Evolutionary conservation across 495 filamentous ascomycete species (phyloP).

Genomic region (Aspergillus mulundensis): DNA sequence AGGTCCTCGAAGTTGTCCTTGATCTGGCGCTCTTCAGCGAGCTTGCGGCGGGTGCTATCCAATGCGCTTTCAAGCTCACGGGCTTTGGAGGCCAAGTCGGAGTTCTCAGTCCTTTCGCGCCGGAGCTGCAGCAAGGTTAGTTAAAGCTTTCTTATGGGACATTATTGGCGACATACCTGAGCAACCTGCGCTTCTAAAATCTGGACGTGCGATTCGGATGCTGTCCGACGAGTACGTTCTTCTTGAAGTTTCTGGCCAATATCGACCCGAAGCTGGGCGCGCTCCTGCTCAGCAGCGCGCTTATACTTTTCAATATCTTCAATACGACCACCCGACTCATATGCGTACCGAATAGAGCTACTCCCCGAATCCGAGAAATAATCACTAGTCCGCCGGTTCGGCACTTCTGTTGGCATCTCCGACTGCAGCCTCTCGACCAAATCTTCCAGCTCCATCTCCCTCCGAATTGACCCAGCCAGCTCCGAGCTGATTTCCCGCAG

Average conservation of each 20-base stretch:
- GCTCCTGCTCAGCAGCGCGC: slow-evolving; percentile 84
- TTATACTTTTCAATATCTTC: slow-evolving; percentile 84
- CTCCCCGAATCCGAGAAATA: slow-evolving; percentile 96
- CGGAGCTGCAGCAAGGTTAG: slow-evolving; percentile 34
- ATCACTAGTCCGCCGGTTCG: slow-evolving; percentile 81
- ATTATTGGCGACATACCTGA: slow-evolving; percentile 32
- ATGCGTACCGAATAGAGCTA: slow-evolving; percentile 71
- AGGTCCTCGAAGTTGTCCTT: slow-evolving; percentile 95
- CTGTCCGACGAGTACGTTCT: slow-evolving; percentile 68
- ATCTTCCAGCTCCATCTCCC: slow-evolving; percentile 97
- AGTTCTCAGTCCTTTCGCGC: slow-evolving; percentile 40
- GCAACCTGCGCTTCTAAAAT: slow-evolving; percentile 73
- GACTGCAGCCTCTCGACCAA: slow-evolving; percentile 80
- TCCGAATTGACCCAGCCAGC: slow-evolving; percentile 82
- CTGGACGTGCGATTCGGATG: slow-evolving; percentile 76
- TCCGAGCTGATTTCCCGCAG: slow-evolving; percentile 88
- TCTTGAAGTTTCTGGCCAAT: slow-evolving; percentile 79
- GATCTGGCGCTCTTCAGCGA: slow-evolving; percentile 78
- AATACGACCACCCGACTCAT: slow-evolving; percentile 59
- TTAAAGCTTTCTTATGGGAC: neutral
- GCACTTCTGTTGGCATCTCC: slow-evolving; percentile 51
- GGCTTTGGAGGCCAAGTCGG: slow-evolving; percentile 39
- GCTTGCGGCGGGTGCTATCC: slow-evolving; percentile 74
- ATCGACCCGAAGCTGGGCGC: slow-evolving; percentile 79
- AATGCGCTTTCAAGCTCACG: slow-evolving; percentile 74